Evolutionary conservation across 495 filamentous ascomycete genomes (phyloP), one percentile per base, ranked within the genome.

Genomic region (Tuber melanosporum): DNA sequence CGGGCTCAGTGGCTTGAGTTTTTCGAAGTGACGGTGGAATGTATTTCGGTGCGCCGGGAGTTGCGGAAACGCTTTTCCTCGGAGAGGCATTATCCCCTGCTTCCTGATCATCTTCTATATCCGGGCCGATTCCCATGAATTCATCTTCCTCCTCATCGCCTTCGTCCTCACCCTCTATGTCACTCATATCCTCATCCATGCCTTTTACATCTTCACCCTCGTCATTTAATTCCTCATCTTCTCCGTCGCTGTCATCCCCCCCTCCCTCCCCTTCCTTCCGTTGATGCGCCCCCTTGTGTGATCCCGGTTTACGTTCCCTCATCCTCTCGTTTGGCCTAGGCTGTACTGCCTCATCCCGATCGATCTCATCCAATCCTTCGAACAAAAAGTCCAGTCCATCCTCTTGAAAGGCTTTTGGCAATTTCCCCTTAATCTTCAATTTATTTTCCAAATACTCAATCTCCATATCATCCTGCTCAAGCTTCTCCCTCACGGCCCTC

Each of bases 371-470:
- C 46, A 96, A 75, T 12, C 91, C 93, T n/a, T 89, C 92, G 71
- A 98, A 84, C 41, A 98, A 83, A 74, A 91, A 90, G 66, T 91
- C 93, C 20, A 98, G 85, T 0, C 94, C 96, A 83, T 97, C 94
- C 12, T 98, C 93, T n/a, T 88, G 86, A 76, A 92, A 94, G 0
- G 90, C 87, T 80, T 93, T 92, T 0, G 93, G 90, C 20, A 92
- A 84, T 73, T 91, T 92, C 32, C 89, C 89, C 84, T 92, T 97
- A 19, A 98, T 85, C 1, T 94, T 94, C 52, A 99, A 87, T 82
- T 92, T 96, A 85, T 91, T 93, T 85, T 99, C 96, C 75, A 98
- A 84, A 14, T 90, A 92, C 22, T 92, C 91, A 81, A 99, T 98
- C 77, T 97, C 93, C 4, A 89, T 90, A 80, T 98, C 93, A 75